phyloP scores from a whole-genome alignment of 1,284 basidiomycete species.

The Apiotrichum mycotoxinovorans region DNA sequence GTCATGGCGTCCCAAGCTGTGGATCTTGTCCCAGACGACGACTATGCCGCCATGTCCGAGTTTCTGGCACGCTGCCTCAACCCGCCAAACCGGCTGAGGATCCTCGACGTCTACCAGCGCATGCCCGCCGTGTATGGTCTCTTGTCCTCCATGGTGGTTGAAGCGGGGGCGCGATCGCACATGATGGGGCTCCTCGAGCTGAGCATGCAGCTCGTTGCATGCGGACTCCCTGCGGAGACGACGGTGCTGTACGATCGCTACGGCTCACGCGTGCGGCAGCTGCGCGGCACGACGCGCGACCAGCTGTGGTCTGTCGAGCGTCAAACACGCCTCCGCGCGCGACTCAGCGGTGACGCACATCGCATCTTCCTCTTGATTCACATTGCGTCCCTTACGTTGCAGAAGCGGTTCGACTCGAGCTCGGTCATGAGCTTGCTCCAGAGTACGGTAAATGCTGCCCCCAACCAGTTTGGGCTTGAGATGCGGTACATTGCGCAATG shows the following conservation, averaged over 20 bases:
- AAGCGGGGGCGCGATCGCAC: slow-evolving; percentile 24
- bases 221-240: slow-evolving; percentile 19
- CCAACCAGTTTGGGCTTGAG: neutral
- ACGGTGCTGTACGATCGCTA: slow-evolving; percentile 12
- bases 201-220: slow-evolving; percentile 21
- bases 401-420: neutral
- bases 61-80: slow-evolving; percentile 9
- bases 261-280: slow-evolving; percentile 6
- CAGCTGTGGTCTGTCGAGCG: slow-evolving; percentile 19
- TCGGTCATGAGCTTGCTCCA: neutral
- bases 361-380: slow-evolving; percentile 19
- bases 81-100: neutral
- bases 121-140: slow-evolving; percentile 16
- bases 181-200: slow-evolving; percentile 21
- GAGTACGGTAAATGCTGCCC: too few species aligned
- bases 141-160: slow-evolving; percentile 24
- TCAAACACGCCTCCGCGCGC: slow-evolving; percentile 20
- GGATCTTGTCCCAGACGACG: neutral
- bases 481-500: neutral
- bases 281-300: slow-evolving; percentile 22
- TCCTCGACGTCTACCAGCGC: slow-evolving; percentile 6
- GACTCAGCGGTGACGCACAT: slow-evolving; percentile 23
- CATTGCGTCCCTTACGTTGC: neutral
- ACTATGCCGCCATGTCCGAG: slow-evolving; percentile 16
- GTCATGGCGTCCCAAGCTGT: slow-evolving; percentile 11